phyloP scores from a whole-genome alignment of 1,139 yeast genomes.

The Lodderomyces parapsilosis region DNA sequence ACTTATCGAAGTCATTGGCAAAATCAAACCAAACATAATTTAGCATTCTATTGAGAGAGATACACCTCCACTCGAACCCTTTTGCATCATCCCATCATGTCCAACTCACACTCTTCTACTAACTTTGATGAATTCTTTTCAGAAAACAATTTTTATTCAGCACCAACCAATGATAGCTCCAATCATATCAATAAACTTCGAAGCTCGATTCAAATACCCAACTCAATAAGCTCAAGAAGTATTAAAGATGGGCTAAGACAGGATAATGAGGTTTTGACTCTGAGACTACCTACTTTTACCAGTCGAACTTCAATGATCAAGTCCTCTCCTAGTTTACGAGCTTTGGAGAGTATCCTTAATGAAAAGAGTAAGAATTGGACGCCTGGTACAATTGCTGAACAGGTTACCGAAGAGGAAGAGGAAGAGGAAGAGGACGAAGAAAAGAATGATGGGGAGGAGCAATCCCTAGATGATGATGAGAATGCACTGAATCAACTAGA shows the following conservation, averaged over 20 bases:
- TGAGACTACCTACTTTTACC: neutral
- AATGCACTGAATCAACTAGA: neutral
- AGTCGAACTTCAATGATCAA: conserved; percentile 45
- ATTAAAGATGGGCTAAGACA: conserved; percentile 17
- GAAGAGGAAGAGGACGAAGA: conserved; percentile 17
- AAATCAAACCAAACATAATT: too few relatives aligned
- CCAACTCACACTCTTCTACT: conserved; percentile 5
- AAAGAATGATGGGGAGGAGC: conserved; percentile 21
- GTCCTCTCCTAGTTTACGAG: conserved; percentile 54
- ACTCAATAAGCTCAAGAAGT: conserved; percentile 35
- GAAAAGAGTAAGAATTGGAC: conserved; percentile 18
- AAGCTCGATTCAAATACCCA: conserved; percentile 49
- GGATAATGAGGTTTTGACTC: neutral
- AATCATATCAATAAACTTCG: conserved; percentile 50
- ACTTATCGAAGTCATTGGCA: too few relatives aligned
- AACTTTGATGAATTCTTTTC: conserved; percentile 19
- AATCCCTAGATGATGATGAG: conserved; percentile 5
- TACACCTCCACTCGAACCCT: neutral
- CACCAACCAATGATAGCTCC: conserved; percentile 14
- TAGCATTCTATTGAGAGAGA: too few relatives aligned
- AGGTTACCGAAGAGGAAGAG: conserved; percentile 5
- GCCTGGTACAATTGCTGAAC: neutral
- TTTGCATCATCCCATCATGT: neutral
- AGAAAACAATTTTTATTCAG: conserved; percentile 20
- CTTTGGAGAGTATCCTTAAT: conserved; percentile 47